A percentile compares a stretch with the other conserved stretches of the same genome.
phyloP scores from a whole-genome alignment of 345 rosid species.

The Microcos paniculata region DNA sequence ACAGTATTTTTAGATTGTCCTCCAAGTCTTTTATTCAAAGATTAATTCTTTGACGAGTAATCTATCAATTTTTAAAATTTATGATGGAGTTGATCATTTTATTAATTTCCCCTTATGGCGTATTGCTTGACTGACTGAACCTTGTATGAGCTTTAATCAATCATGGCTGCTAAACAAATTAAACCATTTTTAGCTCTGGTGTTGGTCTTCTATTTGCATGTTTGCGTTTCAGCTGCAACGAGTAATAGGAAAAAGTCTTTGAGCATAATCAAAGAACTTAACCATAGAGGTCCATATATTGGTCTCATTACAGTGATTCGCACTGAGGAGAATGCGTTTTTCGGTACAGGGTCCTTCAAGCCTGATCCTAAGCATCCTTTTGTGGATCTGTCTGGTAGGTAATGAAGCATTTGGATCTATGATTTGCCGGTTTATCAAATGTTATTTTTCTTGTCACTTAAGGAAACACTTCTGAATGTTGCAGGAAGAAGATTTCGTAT shows the following conservation, averaged over 20 bases:
- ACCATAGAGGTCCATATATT: constrained; percentile 42
- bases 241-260: not conserved
- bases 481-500: constrained; percentile 47
- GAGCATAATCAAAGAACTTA: constrained; percentile 28
- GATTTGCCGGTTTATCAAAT: not conserved
- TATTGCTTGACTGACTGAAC: not conserved
- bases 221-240: not conserved
- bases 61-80: not conserved
- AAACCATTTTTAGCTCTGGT: not conserved
- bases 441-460: not conserved
- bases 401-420: not conserved
- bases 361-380: constrained; percentile 32
- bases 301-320: constrained; percentile 47
- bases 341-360: constrained; percentile 32
- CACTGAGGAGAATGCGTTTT: constrained; percentile 44
- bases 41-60: too few relatives aligned
- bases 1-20: too few relatives aligned
- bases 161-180: constrained; percentile 17
- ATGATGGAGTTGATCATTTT: not conserved
- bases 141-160: not conserved
- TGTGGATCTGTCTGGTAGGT: constrained; percentile 48
- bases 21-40: too few relatives aligned
- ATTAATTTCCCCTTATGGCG: too few relatives aligned
- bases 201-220: not conserved
- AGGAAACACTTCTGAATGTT: not conserved